Base-by-base conservation (phyloP, 495 filamentous ascomycete genomes). In the Aspergillus panamensis region DNA sequence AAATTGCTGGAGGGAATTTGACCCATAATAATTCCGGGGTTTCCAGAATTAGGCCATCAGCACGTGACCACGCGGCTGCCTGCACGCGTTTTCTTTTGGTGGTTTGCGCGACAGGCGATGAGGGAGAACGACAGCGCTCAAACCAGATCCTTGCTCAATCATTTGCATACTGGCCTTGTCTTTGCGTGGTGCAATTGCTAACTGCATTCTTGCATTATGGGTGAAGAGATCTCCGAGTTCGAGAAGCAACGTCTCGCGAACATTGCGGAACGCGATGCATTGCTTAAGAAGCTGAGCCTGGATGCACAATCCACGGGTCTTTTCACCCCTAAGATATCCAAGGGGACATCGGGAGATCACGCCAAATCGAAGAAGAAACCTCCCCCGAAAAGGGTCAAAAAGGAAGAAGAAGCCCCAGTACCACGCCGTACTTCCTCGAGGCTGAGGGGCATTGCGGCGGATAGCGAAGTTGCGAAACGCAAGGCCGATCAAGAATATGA, bases 401-500 rank as follows among this genome's bases (percentile, higher is more conserved):
- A 74, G 16, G 77, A 80, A 48, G 69, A 80, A 40, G 74, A 77
- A 39, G 66, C 75, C 6, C 58, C 63, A 8, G 65, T 74, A 0
- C 86, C 87, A 0, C 76, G 81, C 3, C 79, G 88, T 10, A 87
- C 81, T 16, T 89, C 86, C 2, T 87, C 87, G 0, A 81, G 88
- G 5, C 67, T 91, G 19, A 75, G 78, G 10, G 87, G 88, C 17
- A 76, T 91, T 9, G 76, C 81, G 7, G 85, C 87, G 31, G 87
- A 89, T 61, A 87, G 86, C 48, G 85, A 89, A 55, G 80, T 83
- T 17, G 84, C 86, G 10, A 95, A 94, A 69, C 82, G 90, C 59
- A 95, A 95, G 67, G 82, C 82, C 0, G 90, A 94, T 53, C 84
- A 90, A 3, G 84, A 92, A 39, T 71, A 82, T 42, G 83, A 86